Percentiles rank a stretch among this genome's conserved stretches.
These are phyloP conservation scores for Elsinoe australis DNA, from an alignment of 2,329 filamentous ascomycete species.

Conservation along the genomic window DNA sequence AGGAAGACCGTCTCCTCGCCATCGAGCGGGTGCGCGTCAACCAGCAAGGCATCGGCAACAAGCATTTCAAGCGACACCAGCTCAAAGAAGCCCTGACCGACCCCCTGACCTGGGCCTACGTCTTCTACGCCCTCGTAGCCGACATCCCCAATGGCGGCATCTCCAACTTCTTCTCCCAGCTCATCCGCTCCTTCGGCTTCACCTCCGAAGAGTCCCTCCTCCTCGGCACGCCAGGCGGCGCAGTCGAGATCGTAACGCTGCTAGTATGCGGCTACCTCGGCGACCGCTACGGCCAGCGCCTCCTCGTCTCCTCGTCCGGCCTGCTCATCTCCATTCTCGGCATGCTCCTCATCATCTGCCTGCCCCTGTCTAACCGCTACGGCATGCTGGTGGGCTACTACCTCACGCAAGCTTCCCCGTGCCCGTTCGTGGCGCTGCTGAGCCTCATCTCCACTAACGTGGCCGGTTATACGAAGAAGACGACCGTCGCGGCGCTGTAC, in stretches of 20 bases:
- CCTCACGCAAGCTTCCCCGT: constrained; percentile 53
- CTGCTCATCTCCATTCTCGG: constrained; percentile 50
- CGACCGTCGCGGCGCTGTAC: constrained; percentile 49
- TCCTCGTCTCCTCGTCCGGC: constrained; percentile 49
- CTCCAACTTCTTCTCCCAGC: constrained; percentile 54
- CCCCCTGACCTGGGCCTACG: constrained; percentile 54
- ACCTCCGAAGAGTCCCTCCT: constrained; percentile 55
- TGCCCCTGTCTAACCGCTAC: constrained; percentile 50
- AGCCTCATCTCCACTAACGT: constrained; percentile 57
- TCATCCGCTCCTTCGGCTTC: constrained; percentile 59
- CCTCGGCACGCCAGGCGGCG: constrained; percentile 58
- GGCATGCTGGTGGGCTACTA: constrained; percentile 61
- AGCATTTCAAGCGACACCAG: constrained; percentile 61
- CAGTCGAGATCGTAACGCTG: constrained; percentile 54
- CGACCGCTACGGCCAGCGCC: constrained; percentile 49
- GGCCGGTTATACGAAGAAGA: constrained; percentile 53
- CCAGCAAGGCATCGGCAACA: constrained; percentile 65
- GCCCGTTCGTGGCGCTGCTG: constrained; percentile 56
- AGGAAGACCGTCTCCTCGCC: constrained; percentile 59
- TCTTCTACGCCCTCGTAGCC: constrained; percentile 49
- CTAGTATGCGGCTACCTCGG: constrained; percentile 51
- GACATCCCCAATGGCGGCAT: constrained; percentile 54
- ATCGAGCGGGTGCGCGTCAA: constrained; percentile 66
- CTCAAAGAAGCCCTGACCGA: constrained; percentile 52
- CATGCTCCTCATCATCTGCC: constrained; percentile 56